Percentiles rank a stretch among this genome's conserved stretches.
Conservation (phyloP, 495 filamentous ascomycete species). For the Neurospora pannonica region DNA sequence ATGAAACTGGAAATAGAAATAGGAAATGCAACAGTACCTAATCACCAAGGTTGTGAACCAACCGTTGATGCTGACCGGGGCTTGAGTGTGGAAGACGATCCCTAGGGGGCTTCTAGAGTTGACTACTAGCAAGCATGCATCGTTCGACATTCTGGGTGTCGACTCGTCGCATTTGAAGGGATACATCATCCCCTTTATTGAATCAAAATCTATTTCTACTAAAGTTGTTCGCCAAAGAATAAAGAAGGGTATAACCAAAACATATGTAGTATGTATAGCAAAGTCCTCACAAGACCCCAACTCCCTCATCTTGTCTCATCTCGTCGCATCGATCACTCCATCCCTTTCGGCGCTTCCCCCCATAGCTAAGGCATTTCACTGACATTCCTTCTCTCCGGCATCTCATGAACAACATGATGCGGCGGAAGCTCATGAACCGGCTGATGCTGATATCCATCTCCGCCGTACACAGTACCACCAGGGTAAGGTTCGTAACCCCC, state of each 20-base stretch:
- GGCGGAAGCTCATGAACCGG: not conserved
- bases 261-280: not conserved
- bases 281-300: not conserved
- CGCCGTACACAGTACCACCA: not conserved
- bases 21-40: not conserved
- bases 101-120: too few species aligned
- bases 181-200: not conserved
- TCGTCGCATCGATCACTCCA: not conserved
- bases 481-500: not conserved
- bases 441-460: not conserved
- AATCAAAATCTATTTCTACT: not conserved
- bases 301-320: not conserved
- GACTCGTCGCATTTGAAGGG: not conserved
- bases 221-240: not conserved
- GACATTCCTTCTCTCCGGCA: not conserved
- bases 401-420: not conserved
- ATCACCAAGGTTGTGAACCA: not conserved
- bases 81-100: too few species aligned
- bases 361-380: not conserved
- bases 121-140: too few species aligned
- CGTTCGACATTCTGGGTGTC: not conserved
- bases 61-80: too few species aligned
- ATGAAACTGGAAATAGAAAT: not conserved
- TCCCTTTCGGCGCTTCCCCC: not conserved
- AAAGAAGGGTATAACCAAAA: not conserved